Conservation (phyloP, 192 early-diverging fungal genomes). For the Coemansia reversa region DNA sequence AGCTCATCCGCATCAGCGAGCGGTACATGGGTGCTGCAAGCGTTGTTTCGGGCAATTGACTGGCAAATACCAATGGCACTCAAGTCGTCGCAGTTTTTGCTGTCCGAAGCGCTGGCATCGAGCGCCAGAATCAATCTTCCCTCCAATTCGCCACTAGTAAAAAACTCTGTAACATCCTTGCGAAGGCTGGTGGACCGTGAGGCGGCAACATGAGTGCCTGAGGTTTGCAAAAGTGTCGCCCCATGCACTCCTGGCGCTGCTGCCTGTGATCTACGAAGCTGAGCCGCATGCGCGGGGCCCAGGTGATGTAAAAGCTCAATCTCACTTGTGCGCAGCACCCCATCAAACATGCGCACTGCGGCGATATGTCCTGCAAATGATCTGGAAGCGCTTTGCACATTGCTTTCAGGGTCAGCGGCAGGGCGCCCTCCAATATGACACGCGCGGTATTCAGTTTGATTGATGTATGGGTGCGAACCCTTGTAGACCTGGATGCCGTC, state of each 20-base stretch:
- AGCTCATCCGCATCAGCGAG: background rate
- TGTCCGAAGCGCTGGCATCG: slow-evolving; percentile 11
- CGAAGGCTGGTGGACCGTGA: slow-evolving; percentile 9
- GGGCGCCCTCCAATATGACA: slow-evolving; percentile 33
- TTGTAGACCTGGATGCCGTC: slow-evolving; percentile 27
- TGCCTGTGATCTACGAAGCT: slow-evolving; percentile 24
- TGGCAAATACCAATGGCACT: slow-evolving; percentile 46
- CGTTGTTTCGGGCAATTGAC: slow-evolving; percentile 31
- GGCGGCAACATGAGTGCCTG: slow-evolving; percentile 1
- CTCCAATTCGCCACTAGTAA: slow-evolving; percentile 17
- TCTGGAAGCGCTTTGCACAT: background rate
- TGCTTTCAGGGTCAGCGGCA: background rate
- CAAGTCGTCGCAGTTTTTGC: slow-evolving; percentile 17
- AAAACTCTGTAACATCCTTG: slow-evolving; percentile 15
- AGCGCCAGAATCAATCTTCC: slow-evolving; percentile 23
- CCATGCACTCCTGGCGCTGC: slow-evolving; percentile 10
- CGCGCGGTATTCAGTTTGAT: slow-evolving; percentile 17
- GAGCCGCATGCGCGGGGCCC: slow-evolving; percentile 21
- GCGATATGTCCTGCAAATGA: slow-evolving; percentile 25
- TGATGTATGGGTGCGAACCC: slow-evolving; percentile 31
- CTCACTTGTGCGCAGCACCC: slow-evolving; percentile 18
- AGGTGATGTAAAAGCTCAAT: slow-evolving; percentile 35
- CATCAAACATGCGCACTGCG: slow-evolving; percentile 43
- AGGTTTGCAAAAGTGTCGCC: slow-evolving; percentile 14
- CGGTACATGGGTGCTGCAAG: background rate